Conservation (phyloP, 768 basidiomycete genomes). For the Hericium alpestre region DNA sequence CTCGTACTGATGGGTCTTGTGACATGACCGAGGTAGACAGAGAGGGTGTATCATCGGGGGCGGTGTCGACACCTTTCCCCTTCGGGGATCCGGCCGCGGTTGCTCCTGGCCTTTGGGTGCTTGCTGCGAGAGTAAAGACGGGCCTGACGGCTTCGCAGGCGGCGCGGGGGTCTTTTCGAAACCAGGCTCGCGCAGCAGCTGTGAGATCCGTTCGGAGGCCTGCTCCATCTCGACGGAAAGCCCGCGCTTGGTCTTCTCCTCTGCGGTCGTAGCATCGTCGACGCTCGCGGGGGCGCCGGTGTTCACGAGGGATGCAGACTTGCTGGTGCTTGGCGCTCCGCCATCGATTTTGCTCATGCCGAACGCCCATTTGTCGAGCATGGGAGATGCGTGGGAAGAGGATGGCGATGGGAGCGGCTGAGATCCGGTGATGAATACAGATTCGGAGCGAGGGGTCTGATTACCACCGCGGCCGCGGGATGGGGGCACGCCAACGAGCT, state of each 20-base stretch:
- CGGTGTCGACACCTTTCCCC: conserved; percentile 18
- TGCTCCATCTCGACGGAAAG: conserved; percentile 30
- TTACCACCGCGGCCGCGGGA: conserved; percentile 91
- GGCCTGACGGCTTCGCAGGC: conserved; percentile 35
- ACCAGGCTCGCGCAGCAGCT: conserved; percentile 33
- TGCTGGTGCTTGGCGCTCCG: conserved; percentile 21
- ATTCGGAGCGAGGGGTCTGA: conserved; percentile 84
- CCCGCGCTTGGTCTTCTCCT: conserved; percentile 11
- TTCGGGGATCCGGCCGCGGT: conserved; percentile 15
- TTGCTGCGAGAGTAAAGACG: conserved; percentile 67
- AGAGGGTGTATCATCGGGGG: conserved; percentile 7
- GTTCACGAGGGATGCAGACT: conserved; percentile 22
- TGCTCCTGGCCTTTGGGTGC: conserved; percentile 26
- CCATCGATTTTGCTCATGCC: conserved; percentile 85
- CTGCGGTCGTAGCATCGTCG: conserved; percentile 5
- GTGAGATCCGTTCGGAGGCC: conserved; percentile 41
- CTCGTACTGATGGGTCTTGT: conserved; percentile 14
- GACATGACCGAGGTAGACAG: conserved; percentile 19
- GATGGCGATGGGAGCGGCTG: conserved; percentile 87
- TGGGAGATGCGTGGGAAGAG: conserved; percentile 59
- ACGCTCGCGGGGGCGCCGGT: conserved; percentile 13
- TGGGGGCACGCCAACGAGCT: conserved; percentile 87
- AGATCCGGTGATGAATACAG: conserved; percentile 79
- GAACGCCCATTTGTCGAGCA: conserved; percentile 79
- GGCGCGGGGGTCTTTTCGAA: conserved; percentile 27